Evolutionary conservation across 2,329 filamentous ascomycete species (phyloP), one percentile per base, ranked within the genome.

Genomic region (Calonectria leucothoes): DNA sequence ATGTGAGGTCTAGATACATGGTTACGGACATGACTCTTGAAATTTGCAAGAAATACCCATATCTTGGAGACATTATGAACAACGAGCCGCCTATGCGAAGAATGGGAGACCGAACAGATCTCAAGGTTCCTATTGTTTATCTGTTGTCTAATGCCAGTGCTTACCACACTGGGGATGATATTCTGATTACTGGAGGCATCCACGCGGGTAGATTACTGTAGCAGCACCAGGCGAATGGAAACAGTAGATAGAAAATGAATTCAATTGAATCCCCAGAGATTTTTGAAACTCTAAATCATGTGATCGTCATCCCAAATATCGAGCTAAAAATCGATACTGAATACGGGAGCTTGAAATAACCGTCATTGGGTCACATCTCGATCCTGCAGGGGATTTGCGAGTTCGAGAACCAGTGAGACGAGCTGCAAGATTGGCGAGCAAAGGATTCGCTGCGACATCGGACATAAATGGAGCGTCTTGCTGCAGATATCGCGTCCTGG

Each of bases 141-240:
- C 80, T 87, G 11, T 74, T 87, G 4, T 84, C 81, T 27, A 82
- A 86, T 69, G 85, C 86, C 7, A 82, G 82, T 42, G 82, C 84
- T 2, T 86, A 87, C 72, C 83, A 83, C n/a, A 87, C 85, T 8
- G 81, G 81, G 1, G 82, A 82, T 42, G 85, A 87, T 76, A 80
- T 85, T 27, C 66, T 83, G n/a, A 81, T 83, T 29, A 84, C 82
- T 15, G 83, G 84, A 33, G 84, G 83, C 25, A 81, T 84, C 14
- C 82, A 85, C 72, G 82, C 82, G 5, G 74, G 78, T 5, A 71
- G 75, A 68, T 52, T 73, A 8, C 20, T 75, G 39, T 73, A 48
- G 27, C 20, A 45, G n/a, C 39, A 45, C 17, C 6, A n/a, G 52
- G n/a, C n/a, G n/a, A n/a, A 31, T 66, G 27, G 14, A 51, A 48